Conservation (phyloP, 768 basidiomycete species). For the Boletus barrowsii region DNA sequence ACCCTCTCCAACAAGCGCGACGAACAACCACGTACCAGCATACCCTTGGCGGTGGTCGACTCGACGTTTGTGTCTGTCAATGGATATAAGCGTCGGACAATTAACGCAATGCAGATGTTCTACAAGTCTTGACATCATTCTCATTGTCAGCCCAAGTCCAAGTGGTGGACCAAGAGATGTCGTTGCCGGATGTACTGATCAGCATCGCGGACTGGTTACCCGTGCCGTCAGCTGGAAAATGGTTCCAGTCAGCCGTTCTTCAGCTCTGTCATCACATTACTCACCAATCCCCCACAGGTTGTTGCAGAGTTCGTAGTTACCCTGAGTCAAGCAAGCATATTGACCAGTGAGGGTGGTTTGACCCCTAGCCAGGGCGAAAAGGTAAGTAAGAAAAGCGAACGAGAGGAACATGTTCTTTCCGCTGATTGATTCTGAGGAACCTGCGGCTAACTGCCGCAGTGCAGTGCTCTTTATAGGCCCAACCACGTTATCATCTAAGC, state of each 20-base stretch:
- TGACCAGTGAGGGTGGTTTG: slow-evolving; percentile 37
- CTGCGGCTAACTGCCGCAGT: background rate
- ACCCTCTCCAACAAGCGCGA: background rate
- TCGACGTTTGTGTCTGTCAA: slow-evolving; percentile 48
- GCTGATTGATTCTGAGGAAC: background rate
- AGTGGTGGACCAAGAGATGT: slow-evolving; percentile 51
- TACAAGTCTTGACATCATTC: slow-evolving; percentile 58
- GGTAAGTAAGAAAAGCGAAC: slow-evolving; percentile 6
- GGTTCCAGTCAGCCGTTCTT: background rate
- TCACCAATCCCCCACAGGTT: slow-evolving; percentile 53
- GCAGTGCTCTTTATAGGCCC: slow-evolving; percentile 5
- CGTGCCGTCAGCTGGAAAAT: slow-evolving; percentile 37
- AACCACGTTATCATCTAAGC: background rate
- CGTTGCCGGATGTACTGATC: slow-evolving; percentile 35
- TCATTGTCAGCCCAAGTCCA: slow-evolving; percentile 50
- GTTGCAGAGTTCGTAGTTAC: slow-evolving; percentile 51
- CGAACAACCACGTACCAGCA: slow-evolving; percentile 33
- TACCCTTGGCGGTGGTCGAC: slow-evolving; percentile 46
- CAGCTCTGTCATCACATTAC: slow-evolving; percentile 6
- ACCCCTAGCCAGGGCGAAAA: slow-evolving; percentile 7
- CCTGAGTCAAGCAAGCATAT: slow-evolving; percentile 44
- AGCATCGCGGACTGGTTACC: slow-evolving; percentile 51
- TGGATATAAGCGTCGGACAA: background rate
- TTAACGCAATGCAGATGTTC: slow-evolving; percentile 6
- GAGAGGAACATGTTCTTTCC: slow-evolving; percentile 10